Evolutionary conservation across 257 asterid genomes (phyloP).

Genomic region (Cruciata laevipes): DNA sequence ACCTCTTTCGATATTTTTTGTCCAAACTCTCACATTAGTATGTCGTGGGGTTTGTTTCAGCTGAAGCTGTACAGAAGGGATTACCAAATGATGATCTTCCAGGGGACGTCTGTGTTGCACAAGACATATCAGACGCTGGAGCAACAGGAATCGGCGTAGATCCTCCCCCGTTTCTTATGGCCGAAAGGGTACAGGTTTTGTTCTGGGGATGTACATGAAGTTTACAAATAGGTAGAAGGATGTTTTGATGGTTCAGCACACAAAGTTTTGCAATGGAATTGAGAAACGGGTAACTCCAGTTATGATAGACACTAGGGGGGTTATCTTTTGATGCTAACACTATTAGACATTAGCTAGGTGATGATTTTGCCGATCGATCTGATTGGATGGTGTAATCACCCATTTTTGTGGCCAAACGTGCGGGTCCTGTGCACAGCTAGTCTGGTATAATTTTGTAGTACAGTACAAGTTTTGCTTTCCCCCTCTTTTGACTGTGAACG

Average conservation of each 20-base stretch:
- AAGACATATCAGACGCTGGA: conserved; percentile 27
- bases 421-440: not conserved
- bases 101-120: conserved; percentile 61
- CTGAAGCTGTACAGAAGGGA: conserved; percentile 39
- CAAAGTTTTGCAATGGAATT: not conserved
- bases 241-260: not conserved
- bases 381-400: not conserved
- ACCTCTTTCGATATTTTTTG: not conserved
- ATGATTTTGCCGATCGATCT: not conserved
- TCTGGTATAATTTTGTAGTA: no score
- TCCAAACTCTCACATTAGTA: not conserved
- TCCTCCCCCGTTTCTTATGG: not conserved
- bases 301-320: not conserved
- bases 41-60: conserved; percentile 30
- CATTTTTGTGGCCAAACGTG: not conserved
- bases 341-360: not conserved
- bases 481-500: not conserved
- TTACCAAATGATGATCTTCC: conserved; percentile 58
- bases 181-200: not conserved
- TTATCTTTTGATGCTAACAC: not conserved
- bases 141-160: not conserved
- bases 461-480: not conserved
- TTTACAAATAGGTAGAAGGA: not conserved
- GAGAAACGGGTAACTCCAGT: not conserved
- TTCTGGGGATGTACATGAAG: not conserved